Conservation (phyloP, 495 filamentous ascomycete species). For the Xylaria intraflava region DNA sequence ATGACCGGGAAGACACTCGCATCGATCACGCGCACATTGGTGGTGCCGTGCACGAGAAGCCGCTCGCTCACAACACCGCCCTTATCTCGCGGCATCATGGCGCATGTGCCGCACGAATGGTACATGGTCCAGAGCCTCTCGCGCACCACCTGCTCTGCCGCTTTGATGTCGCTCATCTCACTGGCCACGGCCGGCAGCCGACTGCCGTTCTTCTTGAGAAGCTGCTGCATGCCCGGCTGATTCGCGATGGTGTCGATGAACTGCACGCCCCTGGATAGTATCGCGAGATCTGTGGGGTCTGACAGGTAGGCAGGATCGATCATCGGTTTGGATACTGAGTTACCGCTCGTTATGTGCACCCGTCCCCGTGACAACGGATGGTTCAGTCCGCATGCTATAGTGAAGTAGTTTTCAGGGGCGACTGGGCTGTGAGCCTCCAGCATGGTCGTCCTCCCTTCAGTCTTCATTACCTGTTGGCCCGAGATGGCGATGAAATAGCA, state of each 20-base stretch:
- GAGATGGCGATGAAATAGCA: too few species aligned
- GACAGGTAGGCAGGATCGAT: not conserved
- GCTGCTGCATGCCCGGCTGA: not conserved
- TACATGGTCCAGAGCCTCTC: not conserved
- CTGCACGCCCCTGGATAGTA: not conserved
- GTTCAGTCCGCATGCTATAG: too few species aligned
- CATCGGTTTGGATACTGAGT: too few species aligned
- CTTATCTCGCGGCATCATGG: constrained; percentile 38
- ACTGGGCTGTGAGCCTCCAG: too few species aligned
- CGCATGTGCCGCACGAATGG: constrained; percentile 23
- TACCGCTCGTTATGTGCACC: too few species aligned
- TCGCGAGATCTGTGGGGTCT: not conserved
- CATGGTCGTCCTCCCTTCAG: too few species aligned
- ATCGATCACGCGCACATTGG: constrained; percentile 37
- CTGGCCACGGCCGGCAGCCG: not conserved
- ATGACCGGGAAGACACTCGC: constrained; percentile 42
- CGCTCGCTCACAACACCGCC: constrained; percentile 44
- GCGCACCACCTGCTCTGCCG: not conserved
- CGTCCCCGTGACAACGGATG: too few species aligned
- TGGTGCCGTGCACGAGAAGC: constrained; percentile 39
- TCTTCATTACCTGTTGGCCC: too few species aligned
- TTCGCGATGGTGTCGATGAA: not conserved
- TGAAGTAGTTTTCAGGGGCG: too few species aligned
- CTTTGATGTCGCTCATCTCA: not conserved
- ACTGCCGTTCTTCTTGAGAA: not conserved